Evolutionary conservation across 768 basidiomycete species (phyloP).

Genomic region (Lactifluus hygrophoroides): DNA sequence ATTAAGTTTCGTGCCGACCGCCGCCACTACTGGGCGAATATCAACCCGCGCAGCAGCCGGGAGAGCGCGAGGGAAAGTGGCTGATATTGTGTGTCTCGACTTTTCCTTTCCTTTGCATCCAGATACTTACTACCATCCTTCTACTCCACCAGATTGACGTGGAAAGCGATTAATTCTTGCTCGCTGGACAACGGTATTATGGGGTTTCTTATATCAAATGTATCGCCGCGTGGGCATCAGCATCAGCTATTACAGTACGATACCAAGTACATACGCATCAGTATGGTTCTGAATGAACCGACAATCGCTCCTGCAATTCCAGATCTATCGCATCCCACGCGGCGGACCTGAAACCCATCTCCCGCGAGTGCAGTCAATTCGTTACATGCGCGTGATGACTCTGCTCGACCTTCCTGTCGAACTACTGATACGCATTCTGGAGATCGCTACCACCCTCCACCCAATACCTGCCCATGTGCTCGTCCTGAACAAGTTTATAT

Average conservation of each 20-base stretch:
- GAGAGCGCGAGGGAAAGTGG: constrained; percentile 56
- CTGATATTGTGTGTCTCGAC: constrained; percentile 32
- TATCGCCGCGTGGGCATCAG: not conserved
- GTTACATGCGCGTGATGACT: not conserved
- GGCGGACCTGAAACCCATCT: not conserved
- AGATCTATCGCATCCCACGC: not conserved
- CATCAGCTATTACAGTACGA: not conserved
- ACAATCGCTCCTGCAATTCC: not conserved
- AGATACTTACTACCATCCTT: not conserved
- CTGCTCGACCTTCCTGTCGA: constrained; percentile 15
- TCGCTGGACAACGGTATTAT: not conserved
- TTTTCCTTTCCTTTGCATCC: constrained; percentile 2
- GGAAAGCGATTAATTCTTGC: constrained; percentile 19
- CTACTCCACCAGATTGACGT: constrained; percentile 17
- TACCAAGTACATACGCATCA: not conserved
- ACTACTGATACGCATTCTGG: constrained; percentile 4
- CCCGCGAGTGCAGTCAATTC: not conserved
- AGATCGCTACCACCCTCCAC: not conserved
- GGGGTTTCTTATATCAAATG: not conserved
- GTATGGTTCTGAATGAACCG: not conserved
- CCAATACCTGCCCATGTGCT: constrained; percentile 16
- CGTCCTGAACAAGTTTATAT: constrained; percentile 14
- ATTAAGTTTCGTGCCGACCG: constrained; percentile 49
- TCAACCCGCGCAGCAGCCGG: constrained; percentile 62
- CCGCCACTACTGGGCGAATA: constrained; percentile 33